These are phyloP conservation scores for Stachybotrys elegans DNA, from an alignment of 2,329 filamentous ascomycete genomes.

Conservation along the genomic window DNA sequence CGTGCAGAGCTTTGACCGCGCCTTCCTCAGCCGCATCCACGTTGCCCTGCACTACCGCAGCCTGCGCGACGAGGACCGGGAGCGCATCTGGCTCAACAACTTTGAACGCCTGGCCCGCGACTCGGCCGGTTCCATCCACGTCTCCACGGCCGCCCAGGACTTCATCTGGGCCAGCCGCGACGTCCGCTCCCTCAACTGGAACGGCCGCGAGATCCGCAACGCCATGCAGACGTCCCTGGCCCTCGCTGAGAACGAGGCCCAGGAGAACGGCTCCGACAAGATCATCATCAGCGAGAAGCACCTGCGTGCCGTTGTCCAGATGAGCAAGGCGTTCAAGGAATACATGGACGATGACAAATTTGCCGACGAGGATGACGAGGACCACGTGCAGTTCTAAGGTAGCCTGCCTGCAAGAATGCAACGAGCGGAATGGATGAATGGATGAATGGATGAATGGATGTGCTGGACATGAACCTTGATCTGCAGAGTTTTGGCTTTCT, in stretches of 20 bases:
- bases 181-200: constrained; percentile 33
- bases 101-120: constrained; percentile 41
- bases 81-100: constrained; percentile 39
- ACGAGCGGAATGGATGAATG: too few relatives aligned
- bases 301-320: constrained; percentile 27
- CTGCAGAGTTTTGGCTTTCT: too few relatives aligned
- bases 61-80: constrained; percentile 34
- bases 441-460: too few relatives aligned
- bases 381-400: too few relatives aligned
- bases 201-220: constrained; percentile 37
- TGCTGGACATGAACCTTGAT: too few relatives aligned
- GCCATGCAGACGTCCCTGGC: constrained; percentile 40
- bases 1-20: constrained; percentile 40
- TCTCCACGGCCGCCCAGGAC: constrained; percentile 31
- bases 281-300: constrained; percentile 26
- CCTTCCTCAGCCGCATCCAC: constrained; percentile 45
- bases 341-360: too few relatives aligned
- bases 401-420: too few relatives aligned
- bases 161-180: constrained; percentile 32
- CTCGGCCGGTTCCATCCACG: constrained; percentile 29
- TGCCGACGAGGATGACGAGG: too few relatives aligned
- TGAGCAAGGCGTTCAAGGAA: constrained; percentile 28
- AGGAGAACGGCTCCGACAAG: constrained; percentile 26
- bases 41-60: constrained; percentile 41
- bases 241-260: constrained; percentile 35